phyloP scores from a whole-genome alignment of 768 basidiomycete species.

The Tremella mesenterica region DNA sequence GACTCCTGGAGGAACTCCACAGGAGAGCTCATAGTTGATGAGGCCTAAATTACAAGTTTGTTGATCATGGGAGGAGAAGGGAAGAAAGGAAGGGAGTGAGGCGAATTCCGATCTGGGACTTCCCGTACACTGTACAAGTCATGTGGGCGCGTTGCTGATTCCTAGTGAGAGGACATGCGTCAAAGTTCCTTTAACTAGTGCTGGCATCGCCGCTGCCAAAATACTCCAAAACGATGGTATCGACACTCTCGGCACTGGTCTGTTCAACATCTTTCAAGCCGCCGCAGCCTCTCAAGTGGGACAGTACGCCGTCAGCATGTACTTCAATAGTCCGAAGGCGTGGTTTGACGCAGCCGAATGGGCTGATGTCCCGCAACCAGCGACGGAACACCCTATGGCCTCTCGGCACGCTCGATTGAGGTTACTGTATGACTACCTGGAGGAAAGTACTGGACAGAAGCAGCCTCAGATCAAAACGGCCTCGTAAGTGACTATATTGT shows the following conservation, averaged over 20 bases:
- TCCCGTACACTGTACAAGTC: too few species aligned
- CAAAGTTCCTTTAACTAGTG: constrained; percentile 55
- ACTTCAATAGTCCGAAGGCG: constrained; percentile 48
- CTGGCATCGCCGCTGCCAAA: constrained; percentile 51
- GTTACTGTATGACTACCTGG: constrained; percentile 10
- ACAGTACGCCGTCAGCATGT: constrained; percentile 53
- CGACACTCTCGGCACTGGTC: constrained; percentile 52
- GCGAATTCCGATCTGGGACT: too few species aligned
- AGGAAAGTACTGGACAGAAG: constrained; percentile 19
- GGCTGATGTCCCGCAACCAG: constrained; percentile 32
- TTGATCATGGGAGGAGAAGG: too few species aligned
- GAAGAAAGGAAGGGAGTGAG: too few species aligned
- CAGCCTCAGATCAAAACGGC: constrained; percentile 27
- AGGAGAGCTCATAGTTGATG: too few species aligned
- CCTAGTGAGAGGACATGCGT: constrained; percentile 52
- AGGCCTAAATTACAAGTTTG: too few species aligned
- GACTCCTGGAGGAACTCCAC: too few species aligned
- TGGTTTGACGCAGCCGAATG: constrained; percentile 25
- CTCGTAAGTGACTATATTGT: constrained; percentile 11
- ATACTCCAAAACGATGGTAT: constrained; percentile 48
- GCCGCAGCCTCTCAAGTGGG: constrained; percentile 53
- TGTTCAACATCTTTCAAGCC: constrained; percentile 55
- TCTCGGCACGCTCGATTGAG: constrained; percentile 19
- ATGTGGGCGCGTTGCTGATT: too few species aligned
- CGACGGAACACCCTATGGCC: constrained; percentile 26